Evolutionary conservation across 257 asterid species (phyloP), one percentile per base, ranked within the genome.

Genomic region (Nicotiana undulata): DNA sequence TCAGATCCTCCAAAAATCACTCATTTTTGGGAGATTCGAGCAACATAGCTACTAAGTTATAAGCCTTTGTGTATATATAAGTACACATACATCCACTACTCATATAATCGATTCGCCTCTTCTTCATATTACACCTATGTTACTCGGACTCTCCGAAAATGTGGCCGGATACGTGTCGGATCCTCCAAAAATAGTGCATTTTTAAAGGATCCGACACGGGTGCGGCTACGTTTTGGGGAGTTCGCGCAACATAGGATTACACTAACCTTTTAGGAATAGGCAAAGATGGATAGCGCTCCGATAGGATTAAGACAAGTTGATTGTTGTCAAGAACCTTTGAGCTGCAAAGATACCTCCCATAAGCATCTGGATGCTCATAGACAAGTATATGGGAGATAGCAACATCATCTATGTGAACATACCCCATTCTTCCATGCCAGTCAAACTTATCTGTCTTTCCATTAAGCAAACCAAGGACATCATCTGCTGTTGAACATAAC

Each of bases 401-500:
- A 20, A 95, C 99, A 29, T 95, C 99, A 11, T 95, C 99, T 1
- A 95, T 92, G 82, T 95, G 97, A 32, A 93, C 98, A 74, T 92
- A 95, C 68, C 97, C 97, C 98, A 95, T 95, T 84, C 98, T 88
- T 82, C 99, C 99, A 64, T 94, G 94, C 88, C 89, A 85, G 9
- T 89, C 84, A 44, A 95, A 95, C 81, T 85, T 95, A 18, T 88
- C 86, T 0, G 87, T 90, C 85, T 88, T 94, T 24, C 98, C 98
- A 84, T 70, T 90, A 76, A 95, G 95, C 90, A 95, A 81, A 80
- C 95, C 97, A 15, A 93, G 94, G 68, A 95, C 93, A 79, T 95
- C 97, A 9, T 93, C 79, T 8, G 97, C 92, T 28, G 98, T 95
- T 1, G 96, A 82, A 83, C 93, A 88, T 46, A 95, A 79, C 8